phyloP scores from a whole-genome alignment of 257 asterid genomes.

The Echites panduratus region DNA sequence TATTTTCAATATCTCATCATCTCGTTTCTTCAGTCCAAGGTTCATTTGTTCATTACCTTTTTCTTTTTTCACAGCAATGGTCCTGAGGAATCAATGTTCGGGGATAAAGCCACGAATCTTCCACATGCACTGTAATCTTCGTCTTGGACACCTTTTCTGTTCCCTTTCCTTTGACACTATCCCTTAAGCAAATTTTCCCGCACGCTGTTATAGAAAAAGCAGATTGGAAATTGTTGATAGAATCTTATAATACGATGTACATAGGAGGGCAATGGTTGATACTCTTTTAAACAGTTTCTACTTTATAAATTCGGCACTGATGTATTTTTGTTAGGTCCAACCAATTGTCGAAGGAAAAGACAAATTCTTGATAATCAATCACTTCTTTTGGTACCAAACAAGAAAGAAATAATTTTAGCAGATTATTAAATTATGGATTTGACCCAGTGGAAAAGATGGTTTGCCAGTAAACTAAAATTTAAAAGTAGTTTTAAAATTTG shows the following conservation, averaged over 20 bases:
- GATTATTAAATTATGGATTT: too few species aligned
- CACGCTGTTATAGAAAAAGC: neutral
- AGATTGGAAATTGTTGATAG: neutral
- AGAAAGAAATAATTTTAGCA: neutral
- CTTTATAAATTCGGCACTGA: neutral
- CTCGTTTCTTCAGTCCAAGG: neutral
- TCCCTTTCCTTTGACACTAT: neutral
- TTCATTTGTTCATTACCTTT: constrained; percentile 14
- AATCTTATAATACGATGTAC: constrained; percentile 6
- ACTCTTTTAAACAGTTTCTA: neutral
- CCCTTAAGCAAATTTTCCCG: neutral
- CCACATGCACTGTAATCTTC: constrained; percentile 54
- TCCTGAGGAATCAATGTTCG: constrained; percentile 49
- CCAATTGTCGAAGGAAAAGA: neutral
- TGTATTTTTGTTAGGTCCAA: neutral
- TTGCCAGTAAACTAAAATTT: too few species aligned
- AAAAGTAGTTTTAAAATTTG: too few species aligned
- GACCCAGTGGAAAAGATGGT: too few species aligned
- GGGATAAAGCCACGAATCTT: constrained; percentile 51
- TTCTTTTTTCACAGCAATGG: constrained; percentile 64
- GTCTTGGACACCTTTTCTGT: neutral
- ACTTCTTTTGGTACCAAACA: too few species aligned
- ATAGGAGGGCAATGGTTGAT: constrained; percentile 8
- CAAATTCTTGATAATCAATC: neutral
- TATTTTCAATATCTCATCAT: neutral